Base-by-base conservation (phyloP, 805 yeast species). In the Candida nitratophila region DNA sequence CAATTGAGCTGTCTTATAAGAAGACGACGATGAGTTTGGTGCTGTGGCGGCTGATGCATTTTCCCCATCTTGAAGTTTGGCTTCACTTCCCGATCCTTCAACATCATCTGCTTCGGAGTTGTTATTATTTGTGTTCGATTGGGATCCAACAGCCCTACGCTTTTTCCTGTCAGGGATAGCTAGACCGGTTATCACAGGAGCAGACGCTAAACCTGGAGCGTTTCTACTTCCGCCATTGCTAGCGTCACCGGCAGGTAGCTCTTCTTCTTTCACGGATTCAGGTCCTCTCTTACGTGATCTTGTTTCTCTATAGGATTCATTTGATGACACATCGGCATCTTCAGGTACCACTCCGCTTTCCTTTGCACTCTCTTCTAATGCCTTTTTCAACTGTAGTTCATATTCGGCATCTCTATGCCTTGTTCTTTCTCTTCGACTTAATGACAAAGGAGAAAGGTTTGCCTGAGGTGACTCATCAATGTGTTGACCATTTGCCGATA, bases 281-380 rank as follows among this genome's bases (percentile, higher is more conserved):
- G 47, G 39, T 38, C 51, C 51, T 41, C 59, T 57, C 42, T 54
- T 53, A 9, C 49, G 36, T 11, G 53, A 49, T 36, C 64, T 50
- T 15, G 58, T 45, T 40, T 56, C 59, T 42, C 63, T 52, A 16
- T 52, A 47, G 37, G 52, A 57, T 15, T 39, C 35, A n/a, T 53
- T 52, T 10, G 64, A 60, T 2, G 64, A 56, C 11, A 61, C 50
- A 53, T 61, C 62, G 8, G 56, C 56, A 17, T 64, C 70, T 42
- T 60, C 66, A 2, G 68, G 65, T 29, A 56, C 58, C 2, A 63
- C 64, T 5, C 69, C 76, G 42, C 70, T 66, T 44, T 75, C 81
- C 47, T 69, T 67, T 15, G 79, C 81, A 53, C 80, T 74, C 55
- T 77, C 83, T 45, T 77, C 71, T 32, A 78, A 61, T 0, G 81